Base-by-base conservation (phyloP, 2,329 filamentous ascomycete species). In the Neofusicoccum sp. region DNA sequence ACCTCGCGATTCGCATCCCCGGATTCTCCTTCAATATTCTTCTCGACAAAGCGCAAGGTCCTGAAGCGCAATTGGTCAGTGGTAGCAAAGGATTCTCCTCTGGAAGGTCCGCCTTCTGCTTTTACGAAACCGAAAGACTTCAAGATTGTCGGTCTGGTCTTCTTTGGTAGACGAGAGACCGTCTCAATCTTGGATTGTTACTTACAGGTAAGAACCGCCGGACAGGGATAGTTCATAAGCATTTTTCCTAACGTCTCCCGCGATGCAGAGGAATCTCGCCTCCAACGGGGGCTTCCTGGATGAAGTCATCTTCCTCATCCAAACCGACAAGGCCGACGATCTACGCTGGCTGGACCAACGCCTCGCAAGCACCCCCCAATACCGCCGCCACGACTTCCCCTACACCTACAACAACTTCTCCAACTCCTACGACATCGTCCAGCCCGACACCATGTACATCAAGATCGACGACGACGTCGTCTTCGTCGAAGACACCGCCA, bases 381-480 rank as follows among this genome's bases (percentile, higher is more conserved):
- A 78, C 63, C 64, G 43, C 3, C 45, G 62, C 36, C 38, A 60
- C 12, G 53, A 62, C 30, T 24, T 61, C 9, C 63, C 61, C 11
- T 65, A 61, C 34, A 61, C 62, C 9, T 43, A 47, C n/a, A 51
- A 63, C 51, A 57, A 63, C 20, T 61, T 66, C 47, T 45, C 62
- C 8, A 45, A 34, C 14, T 53, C 63, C 12, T 65, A 65, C 65
- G 61, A 64, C 16, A 53, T 41, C 40, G 63, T 60, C n/a, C 56
- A 65, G 9, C 62, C 69, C 26, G 63, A 68, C 20, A 65, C 67
- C 31, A 68, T 78, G 60, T 77, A 76, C 54, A 69, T 78, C 49
- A 77, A 75, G 63, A 77, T 79, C 34, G 76, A 78, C 61, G 76
- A 77, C 2, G 76, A 78, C 54, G 67, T 75, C 24, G 68, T 78